Base-by-base conservation (phyloP, 805 yeast species). In the Yamadazyma ubonensis region DNA sequence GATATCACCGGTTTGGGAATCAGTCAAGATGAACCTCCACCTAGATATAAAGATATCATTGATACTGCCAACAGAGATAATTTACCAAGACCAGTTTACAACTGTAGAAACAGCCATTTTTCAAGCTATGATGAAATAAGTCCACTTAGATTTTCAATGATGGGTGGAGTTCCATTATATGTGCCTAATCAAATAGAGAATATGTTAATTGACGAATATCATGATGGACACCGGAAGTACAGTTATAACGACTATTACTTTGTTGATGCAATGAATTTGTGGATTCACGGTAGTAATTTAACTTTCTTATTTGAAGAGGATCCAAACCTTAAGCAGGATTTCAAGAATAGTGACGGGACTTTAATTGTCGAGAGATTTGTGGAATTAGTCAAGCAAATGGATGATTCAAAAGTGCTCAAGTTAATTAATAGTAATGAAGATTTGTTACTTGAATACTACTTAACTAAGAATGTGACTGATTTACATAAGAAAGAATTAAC, bases 61-160 rank as follows among this genome's bases (percentile, higher is more conserved):
- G 36, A 33, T 8, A 19, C 29, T 12, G 44, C 42, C 10, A 28
- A 38, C 27, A n/a, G 33, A 6, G 38, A 35, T 20, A 43, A 42
- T 11, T 20, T 23, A 27, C 40, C 40, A n/a, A 37, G 33, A 29
- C 53, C 51, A 22, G 48, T 61, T 20, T 53, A 50, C 41, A 63
- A 70, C 39, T 81, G 86, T 54, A 66, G 83, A 47, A 78, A 81
- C 57, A 63, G 68, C 36, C 88, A 83, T 58, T 78, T 75, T 48
- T 70, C 71, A 41, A 53, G 61, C 2, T 57, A 67, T 35, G 59
- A 68, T 0, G 76, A 76, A 40, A 39, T 81, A 5, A 63, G 75
- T 9, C 86, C 86, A 2, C 52, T 83, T 41, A 53, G 66, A 16
- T 54, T 68, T 29, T 65, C 84, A 0, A 55, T 67, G 46, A 73